Conservation (phyloP, 371 early-diverging fungal species). For the Apophysomyces variabilis region DNA sequence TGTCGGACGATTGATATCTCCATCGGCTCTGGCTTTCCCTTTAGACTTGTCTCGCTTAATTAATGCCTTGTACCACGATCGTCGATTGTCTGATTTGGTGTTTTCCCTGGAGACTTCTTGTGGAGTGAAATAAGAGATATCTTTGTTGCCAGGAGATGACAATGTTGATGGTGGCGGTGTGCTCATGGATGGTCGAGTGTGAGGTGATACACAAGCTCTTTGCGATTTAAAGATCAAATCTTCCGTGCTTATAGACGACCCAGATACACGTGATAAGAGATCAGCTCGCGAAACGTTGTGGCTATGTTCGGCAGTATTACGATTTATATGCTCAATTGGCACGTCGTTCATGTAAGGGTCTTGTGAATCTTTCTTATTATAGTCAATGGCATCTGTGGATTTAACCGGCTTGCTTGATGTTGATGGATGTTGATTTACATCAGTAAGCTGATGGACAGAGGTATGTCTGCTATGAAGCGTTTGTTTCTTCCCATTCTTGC, state of each 20-base stretch:
- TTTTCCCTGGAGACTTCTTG: conserved; percentile 9
- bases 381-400: not conserved
- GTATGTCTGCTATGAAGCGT: not conserved
- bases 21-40: conserved; percentile 18
- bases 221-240: conserved; percentile 13
- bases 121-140: not conserved
- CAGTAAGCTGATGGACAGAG: not conserved
- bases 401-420: not conserved
- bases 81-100: conserved; percentile 14
- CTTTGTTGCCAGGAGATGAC: not conserved
- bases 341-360: not conserved
- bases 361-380: not conserved
- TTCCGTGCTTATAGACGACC: conserved; percentile 15
- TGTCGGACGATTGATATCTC: conserved; percentile 5
- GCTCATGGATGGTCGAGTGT: conserved; percentile 21
- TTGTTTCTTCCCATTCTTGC: not conserved
- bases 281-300: not conserved
- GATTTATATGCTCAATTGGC: not conserved
- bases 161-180: conserved; percentile 24
- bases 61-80: conserved; percentile 30
- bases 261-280: not conserved
- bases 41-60: conserved; percentile 27
- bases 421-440: not conserved
- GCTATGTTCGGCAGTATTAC: too few relatives aligned
- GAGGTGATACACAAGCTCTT: conserved; percentile 1